A percentile compares a stretch with the other conserved stretches of the same genome.
phyloP scores from a whole-genome alignment of 768 basidiomycete genomes.

The Collybia sordida region DNA sequence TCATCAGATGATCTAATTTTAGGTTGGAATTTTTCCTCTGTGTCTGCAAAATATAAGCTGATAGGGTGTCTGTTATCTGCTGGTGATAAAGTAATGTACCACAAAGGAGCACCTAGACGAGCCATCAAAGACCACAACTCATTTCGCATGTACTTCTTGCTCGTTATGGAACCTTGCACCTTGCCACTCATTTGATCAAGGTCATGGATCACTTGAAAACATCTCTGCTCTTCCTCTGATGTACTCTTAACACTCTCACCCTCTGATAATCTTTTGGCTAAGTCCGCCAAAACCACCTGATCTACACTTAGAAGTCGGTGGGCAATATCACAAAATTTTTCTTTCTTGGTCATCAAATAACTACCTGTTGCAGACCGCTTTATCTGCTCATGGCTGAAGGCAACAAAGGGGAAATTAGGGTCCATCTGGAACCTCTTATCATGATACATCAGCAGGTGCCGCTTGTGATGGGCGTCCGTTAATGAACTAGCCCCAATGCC shows the following conservation, averaged over 20 bases:
- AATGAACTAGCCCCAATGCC: conserved; percentile 3
- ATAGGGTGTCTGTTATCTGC: conserved; percentile 28
- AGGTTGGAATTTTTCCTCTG: conserved; percentile 16
- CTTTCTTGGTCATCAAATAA: conserved; percentile 15
- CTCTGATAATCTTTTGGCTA: conserved; percentile 3
- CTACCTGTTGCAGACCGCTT: conserved; percentile 17
- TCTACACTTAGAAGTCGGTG: conserved; percentile 12
- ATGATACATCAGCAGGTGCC: conserved; percentile 28
- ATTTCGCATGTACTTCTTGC: conserved; percentile 21
- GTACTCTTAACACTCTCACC: neutral
- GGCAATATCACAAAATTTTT: conserved; percentile 15
- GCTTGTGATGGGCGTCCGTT: conserved; percentile 18
- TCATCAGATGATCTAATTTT: conserved; percentile 9
- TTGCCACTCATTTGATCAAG: conserved; percentile 15
- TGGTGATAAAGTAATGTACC: conserved; percentile 34
- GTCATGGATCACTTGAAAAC: too few relatives aligned
- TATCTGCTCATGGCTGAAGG: conserved; percentile 31
- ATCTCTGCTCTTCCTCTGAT: neutral
- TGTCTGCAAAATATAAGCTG: conserved; percentile 30
- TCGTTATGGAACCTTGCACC: conserved; percentile 20
- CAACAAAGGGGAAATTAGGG: conserved; percentile 26
- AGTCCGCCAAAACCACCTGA: conserved; percentile 3
- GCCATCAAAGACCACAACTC: conserved; percentile 19
- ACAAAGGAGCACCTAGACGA: conserved; percentile 19
- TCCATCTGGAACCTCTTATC: conserved; percentile 36